Conservation (phyloP, 2,329 filamentous ascomycete genomes). For the Sphaerulina vaccinii region DNA sequence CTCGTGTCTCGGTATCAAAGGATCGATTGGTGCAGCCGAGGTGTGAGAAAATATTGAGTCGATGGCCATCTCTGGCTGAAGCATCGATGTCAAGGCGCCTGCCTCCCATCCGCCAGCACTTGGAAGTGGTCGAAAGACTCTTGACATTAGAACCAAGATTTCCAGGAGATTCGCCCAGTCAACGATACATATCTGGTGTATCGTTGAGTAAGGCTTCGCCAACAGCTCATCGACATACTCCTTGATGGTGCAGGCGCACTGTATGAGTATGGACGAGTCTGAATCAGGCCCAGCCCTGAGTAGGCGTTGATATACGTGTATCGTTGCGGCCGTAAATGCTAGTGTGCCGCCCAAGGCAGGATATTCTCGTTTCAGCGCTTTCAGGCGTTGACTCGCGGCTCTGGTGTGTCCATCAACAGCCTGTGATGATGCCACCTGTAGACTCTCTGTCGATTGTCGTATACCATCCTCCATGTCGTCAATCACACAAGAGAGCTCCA, state of each 20-base stretch:
- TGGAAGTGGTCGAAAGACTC: conserved; percentile 20
- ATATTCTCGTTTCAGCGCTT: conserved; percentile 28
- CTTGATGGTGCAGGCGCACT: conserved; percentile 30
- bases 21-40: conserved; percentile 23
- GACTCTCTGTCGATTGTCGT: conserved; percentile 11
- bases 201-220: conserved; percentile 20
- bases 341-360: conserved; percentile 22
- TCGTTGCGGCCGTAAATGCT: conserved; percentile 22
- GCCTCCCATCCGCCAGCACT: conserved; percentile 26
- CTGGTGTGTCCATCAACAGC: conserved; percentile 23
- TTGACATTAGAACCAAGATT: conserved; percentile 26
- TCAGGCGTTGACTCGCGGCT: conserved; percentile 23
- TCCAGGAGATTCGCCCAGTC: conserved; percentile 32
- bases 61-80: conserved; percentile 26
- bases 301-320: conserved; percentile 26
- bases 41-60: conserved; percentile 25
- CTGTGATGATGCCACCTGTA: conserved; percentile 11
- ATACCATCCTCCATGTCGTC: conserved; percentile 27
- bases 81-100: conserved; percentile 29
- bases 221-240: conserved; percentile 33
- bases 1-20: conserved; percentile 24
- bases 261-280: conserved; percentile 27
- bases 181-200: conserved; percentile 28
- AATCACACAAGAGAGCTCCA: conserved; percentile 25
- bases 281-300: conserved; percentile 21